These are phyloP conservation scores for Jackrogersella multiformis DNA, from an alignment of 495 filamentous ascomycete genomes.

Conservation along the genomic window DNA sequence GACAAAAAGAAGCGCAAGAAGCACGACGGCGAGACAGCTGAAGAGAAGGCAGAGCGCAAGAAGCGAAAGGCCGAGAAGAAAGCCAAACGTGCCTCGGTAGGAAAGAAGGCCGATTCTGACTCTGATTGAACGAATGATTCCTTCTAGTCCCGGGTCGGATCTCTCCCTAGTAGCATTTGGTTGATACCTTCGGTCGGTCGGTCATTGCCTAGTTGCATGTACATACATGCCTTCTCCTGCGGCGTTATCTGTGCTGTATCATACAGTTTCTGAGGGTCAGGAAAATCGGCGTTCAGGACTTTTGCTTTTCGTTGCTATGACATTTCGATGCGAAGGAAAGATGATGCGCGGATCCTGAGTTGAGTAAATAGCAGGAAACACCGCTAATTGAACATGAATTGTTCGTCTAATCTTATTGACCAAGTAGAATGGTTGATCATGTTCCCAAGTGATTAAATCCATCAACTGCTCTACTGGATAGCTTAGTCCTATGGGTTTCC, in stretches of 20 bases:
- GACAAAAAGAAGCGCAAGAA: slow-evolving; percentile 81
- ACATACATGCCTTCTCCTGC: slow-evolving; percentile 31
- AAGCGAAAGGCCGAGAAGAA: slow-evolving; percentile 77
- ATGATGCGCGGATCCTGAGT: slow-evolving; percentile 13
- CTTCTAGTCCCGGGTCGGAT: slow-evolving; percentile 7
- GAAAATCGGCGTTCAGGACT: slow-evolving; percentile 39
- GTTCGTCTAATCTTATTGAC: not conserved
- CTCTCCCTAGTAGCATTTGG: slow-evolving; percentile 34
- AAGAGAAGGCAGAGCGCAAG: slow-evolving; percentile 79
- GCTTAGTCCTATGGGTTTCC: too few relatives aligned
- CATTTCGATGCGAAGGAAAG: slow-evolving; percentile 6
- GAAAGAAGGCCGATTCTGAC: slow-evolving; percentile 47
- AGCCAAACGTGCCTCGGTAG: slow-evolving; percentile 59
- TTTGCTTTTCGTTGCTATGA: slow-evolving; percentile 19
- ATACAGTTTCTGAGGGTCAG: slow-evolving; percentile 37
- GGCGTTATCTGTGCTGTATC: slow-evolving; percentile 41
- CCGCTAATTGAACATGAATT: slow-evolving; percentile 18
- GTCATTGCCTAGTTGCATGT: slow-evolving; percentile 32
- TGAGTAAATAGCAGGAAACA: slow-evolving; percentile 22
- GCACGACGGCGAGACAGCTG: slow-evolving; percentile 81
- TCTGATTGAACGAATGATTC: slow-evolving; percentile 33
- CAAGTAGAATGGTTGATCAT: not conserved
- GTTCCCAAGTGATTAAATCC: not conserved
- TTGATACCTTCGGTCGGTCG: slow-evolving; percentile 44
- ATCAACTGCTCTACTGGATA: not conserved